Conservation (phyloP, 2,329 filamentous ascomycete species). For the Paraconiothyrium sp. region DNA sequence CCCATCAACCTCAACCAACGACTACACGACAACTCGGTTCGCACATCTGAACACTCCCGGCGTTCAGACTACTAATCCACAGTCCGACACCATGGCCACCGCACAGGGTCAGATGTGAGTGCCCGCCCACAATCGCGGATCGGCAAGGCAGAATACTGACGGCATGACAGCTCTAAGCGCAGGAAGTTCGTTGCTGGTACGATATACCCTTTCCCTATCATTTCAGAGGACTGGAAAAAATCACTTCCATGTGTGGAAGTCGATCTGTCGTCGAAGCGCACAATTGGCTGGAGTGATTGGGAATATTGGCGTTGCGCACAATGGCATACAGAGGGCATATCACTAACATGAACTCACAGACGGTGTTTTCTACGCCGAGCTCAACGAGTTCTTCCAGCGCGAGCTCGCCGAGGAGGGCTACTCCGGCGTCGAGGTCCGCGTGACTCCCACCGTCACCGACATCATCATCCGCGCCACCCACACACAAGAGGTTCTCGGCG, state of each 20-base stretch:
- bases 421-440: slow-evolving; percentile 99
- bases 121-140: slow-evolving; percentile 5
- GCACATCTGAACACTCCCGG: slow-evolving; percentile 45
- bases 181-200: slow-evolving; percentile 71
- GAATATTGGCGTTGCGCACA: slow-evolving; percentile 22
- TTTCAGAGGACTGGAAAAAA: slow-evolving; percentile 17
- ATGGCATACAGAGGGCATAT: slow-evolving; percentile 30
- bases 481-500: slow-evolving; percentile 99
- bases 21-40: slow-evolving; percentile 43
- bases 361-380: slow-evolving; percentile 99
- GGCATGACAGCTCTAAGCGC: slow-evolving; percentile 76
- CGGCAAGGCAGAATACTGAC: slow-evolving; percentile 34
- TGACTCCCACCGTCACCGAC: slow-evolving; percentile 99
- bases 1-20: slow-evolving; percentile 31
- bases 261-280: slow-evolving; percentile 11
- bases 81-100: slow-evolving; percentile 53
- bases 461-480: slow-evolving; percentile 99
- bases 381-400: slow-evolving; percentile 99
- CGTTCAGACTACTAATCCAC: slow-evolving; percentile 47
- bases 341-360: slow-evolving; percentile 61
- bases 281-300: slow-evolving; percentile 17
- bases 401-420: slow-evolving; percentile 99
- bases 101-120: slow-evolving; percentile 55
- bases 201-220: slow-evolving; percentile 35
- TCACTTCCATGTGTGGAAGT: slow-evolving; percentile 62